Conservation (phyloP, 352 stramenopile genomes). For the Globisporangium cystogenes region DNA sequence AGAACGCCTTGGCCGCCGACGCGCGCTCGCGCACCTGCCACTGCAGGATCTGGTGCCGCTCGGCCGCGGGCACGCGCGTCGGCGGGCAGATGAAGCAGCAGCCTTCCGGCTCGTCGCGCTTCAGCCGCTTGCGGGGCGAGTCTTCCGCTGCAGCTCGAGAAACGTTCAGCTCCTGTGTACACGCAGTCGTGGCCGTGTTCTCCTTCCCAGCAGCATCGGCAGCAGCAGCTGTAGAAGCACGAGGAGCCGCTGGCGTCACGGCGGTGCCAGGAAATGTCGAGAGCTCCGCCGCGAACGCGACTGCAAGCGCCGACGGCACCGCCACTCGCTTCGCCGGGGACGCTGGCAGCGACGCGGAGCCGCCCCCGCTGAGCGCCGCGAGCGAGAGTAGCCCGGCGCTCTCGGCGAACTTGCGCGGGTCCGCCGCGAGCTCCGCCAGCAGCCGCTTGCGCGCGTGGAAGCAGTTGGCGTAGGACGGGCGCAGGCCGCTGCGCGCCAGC, state of each 20-base stretch:
- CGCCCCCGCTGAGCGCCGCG: neutral
- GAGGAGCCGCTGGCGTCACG: too few species aligned
- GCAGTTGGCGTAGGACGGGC: constrained; percentile 7
- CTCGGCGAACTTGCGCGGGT: constrained; percentile 1
- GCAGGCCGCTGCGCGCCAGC: neutral
- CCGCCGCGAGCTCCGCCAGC: neutral
- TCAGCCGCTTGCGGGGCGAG: neutral
- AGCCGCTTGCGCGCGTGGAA: constrained; percentile 6
- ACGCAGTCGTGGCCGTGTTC: too few species aligned
- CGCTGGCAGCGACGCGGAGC: too few species aligned
- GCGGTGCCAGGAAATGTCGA: too few species aligned
- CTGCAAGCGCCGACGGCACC: too few species aligned
- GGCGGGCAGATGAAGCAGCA: constrained; percentile 8
- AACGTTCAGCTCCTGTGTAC: too few species aligned
- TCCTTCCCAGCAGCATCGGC: too few species aligned
- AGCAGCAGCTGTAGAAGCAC: too few species aligned
- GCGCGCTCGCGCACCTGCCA: constrained; percentile 3
- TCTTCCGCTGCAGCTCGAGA: neutral
- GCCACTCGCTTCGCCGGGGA: too few species aligned
- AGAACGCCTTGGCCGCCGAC: neutral
- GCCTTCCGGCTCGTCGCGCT: neutral
- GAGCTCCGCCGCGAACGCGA: too few species aligned
- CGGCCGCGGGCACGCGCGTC: neutral
- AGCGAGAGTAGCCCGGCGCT: neutral
- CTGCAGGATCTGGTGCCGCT: constrained; percentile 1